A percentile compares a stretch with the other conserved stretches of the same genome.
Evolutionary conservation across 331 rosid species (phyloP).

Genomic region (Malus hybrid): DNA sequence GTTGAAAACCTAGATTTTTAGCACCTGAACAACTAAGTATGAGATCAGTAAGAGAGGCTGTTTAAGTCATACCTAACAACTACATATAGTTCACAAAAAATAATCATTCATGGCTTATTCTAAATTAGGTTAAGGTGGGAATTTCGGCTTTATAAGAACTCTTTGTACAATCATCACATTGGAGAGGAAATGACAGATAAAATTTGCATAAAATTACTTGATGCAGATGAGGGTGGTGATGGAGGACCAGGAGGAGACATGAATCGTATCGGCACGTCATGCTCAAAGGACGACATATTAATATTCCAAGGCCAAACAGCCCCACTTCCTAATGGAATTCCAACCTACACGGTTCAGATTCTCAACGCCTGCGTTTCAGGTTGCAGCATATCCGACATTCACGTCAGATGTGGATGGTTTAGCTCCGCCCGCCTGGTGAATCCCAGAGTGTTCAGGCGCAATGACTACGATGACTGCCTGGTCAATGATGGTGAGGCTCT

Average conservation of each 20-base stretch:
- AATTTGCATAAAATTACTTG: no score
- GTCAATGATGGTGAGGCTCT: conserved; percentile 43
- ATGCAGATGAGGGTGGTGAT: conserved; percentile 10
- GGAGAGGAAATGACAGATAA: no score
- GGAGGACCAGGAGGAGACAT: conserved; percentile 5
- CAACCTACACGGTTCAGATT: conserved; percentile 42
- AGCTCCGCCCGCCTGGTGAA: conserved; percentile 54
- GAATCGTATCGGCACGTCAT: conserved; percentile 24
- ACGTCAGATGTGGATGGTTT: conserved; percentile 60
- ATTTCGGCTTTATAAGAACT: no score
- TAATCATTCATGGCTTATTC: no score
- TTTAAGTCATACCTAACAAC: no score
- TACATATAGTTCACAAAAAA: no score
- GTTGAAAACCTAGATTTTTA: no score
- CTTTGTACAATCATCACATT: no score
- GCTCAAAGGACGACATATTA: conserved; percentile 40
- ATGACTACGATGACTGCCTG: conserved; percentile 48
- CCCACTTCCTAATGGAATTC: conserved; percentile 59
- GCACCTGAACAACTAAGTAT: no score
- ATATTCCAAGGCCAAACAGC: conserved; percentile 38
- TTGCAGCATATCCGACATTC: conserved; percentile 45
- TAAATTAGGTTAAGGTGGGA: no score
- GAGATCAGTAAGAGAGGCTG: no score
- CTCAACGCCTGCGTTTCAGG: conserved; percentile 35
- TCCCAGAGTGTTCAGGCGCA: conserved; percentile 39